Base-by-base conservation (phyloP, 163 green algal genomes). In the Coccomyxa subellipsoidea region DNA sequence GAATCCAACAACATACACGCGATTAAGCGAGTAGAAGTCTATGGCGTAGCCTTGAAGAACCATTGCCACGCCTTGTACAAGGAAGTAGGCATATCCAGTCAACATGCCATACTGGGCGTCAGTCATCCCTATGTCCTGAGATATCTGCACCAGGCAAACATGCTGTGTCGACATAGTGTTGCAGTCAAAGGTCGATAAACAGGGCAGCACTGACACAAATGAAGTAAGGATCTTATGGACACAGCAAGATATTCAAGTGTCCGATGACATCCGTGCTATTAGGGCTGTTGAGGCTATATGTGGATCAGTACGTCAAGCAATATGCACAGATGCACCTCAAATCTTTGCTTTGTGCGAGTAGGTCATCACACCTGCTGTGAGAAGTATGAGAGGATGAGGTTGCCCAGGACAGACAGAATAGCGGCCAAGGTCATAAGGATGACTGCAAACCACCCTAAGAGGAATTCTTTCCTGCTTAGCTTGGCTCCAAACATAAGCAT, bases 311-410 rank as follows among this genome's bases (percentile, higher is more conserved):
- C 10, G n/a, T 36, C 2, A 34, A 12, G 18, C 21, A 73, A 10
- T 32, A 15, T 32, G n/a, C 66, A 73, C 32, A 59, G 47, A 59
- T 59, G 47, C 47, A 59, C 47, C 47, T 18, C 47, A 59, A 7
- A 59, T 59, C 47, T 59, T 59, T 59, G 47, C 47, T 59, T 59
- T 59, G 47, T 5, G 47, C 47, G 47, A 59, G 47, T 59, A 7
- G 47, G 5, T 59, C 2, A 36, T 32, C 6, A 32, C 2, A 73
- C 66, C 66, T 73, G 27, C 8, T 73, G 29, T 5, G 2, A 35
- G 66, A 73, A 73, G n/a, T 73, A 73, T 36, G 66, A 32, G 27
- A 34, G 66, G 29, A 73, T 73, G 66, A 73, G n/a, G 66, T 73
- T 73, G 66, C 66, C 66, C 66, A 73, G 27, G 66, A 9, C 4